Base-by-base conservation (phyloP, 768 basidiomycete species). In the Trametes maxima region DNA sequence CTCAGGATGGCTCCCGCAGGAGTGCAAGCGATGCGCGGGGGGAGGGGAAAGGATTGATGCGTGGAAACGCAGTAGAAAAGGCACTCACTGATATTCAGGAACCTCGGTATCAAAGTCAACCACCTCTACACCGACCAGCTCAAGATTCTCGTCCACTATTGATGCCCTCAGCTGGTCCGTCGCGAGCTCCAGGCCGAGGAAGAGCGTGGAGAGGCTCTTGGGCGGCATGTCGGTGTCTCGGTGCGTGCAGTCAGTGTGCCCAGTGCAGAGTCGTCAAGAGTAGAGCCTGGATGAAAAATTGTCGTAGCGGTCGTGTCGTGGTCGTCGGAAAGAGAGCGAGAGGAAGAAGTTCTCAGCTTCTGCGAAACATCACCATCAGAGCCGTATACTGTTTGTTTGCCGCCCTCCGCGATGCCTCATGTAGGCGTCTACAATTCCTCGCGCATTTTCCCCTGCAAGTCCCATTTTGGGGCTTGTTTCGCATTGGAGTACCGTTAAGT, bases 101-200 rank as follows among this genome's bases (percentile, higher is more conserved):
- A 93, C 67, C 70, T 93, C 91, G 16, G 82, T 75, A 72, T 94
- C 92, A 75, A 94, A 94, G 72, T 93, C 90, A 49, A 94, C 85
- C 58, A 82, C 82, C 72, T 94, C 92, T 35, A 91, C 89, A 17
- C 89, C 91, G 22, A 93, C 85, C 51, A 93, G 80, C 70, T 92
- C 91, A 56, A 94, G 80, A 60, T 83, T 85, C 70, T 91, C 90
- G 70, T 94, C 92, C 61, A 95, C 85, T 65, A 95, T 82, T 51
- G 89, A 87, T 45, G 90, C 92, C 50, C 90, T 84, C 45, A 94
- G 77, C 75, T 92, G 89, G 79, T 94, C 92, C 37, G 87, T 87
- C 3, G 89, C 87, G 55, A 94, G 83, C 78, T 94, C 92, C 71
- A 95, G 82, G 60, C 92, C 93, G 43, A 95, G 85, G 76, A 93